Base-by-base conservation (phyloP, 2,329 filamentous ascomycete species). In the Aspergillus ustus region DNA sequence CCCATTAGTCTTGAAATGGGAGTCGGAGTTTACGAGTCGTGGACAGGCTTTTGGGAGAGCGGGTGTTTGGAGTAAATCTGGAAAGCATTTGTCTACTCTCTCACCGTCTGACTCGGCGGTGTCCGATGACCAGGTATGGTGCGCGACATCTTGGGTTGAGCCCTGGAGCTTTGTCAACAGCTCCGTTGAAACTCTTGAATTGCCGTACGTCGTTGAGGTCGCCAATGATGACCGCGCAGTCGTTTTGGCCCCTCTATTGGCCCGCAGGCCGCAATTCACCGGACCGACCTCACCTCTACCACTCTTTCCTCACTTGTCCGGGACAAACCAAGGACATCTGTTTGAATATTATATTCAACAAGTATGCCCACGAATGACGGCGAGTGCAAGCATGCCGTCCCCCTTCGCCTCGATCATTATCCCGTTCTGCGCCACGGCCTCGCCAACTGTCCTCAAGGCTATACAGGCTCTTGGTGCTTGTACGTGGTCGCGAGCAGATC, bases 41-140 rank as follows among this genome's bases (percentile, higher is more conserved):
- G 79, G 78, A 11, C 65, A 78, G 55, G 78, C 79, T 5, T 81
- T 81, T 67, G 79, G 79, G 4, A 71, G 78, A 55, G 69, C 76
- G 25, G 78, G 79, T 40, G 73, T 79, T 40, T 80, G 79, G 78
- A 77, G 68, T 59, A 77, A 77, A 62, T 57, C 63, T 65, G 71
- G 53, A 13, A 63, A 64, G 20, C 31, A 57, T 43, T 61, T 61
- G 34, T 65, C 62, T 34, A 67, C 66, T 63, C 54, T 65, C 54
- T 61, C 66, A 49, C 34, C 69, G 52, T 34, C 59, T 25, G 64
- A 65, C 34, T 64, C 64, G 28, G 66, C 62, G n/a, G 43, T 58
- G n/a, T 46, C 59, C 1, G 63, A 68, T 40, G 67, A 70, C 37
- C 67, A 67, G 22, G 61, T 71, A 53, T 75, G 74, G 71, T 72